Evolutionary conservation across 495 filamentous ascomycete species (phyloP), one percentile per base, ranked within the genome.

Genomic region (Aspergillus biplanus): DNA sequence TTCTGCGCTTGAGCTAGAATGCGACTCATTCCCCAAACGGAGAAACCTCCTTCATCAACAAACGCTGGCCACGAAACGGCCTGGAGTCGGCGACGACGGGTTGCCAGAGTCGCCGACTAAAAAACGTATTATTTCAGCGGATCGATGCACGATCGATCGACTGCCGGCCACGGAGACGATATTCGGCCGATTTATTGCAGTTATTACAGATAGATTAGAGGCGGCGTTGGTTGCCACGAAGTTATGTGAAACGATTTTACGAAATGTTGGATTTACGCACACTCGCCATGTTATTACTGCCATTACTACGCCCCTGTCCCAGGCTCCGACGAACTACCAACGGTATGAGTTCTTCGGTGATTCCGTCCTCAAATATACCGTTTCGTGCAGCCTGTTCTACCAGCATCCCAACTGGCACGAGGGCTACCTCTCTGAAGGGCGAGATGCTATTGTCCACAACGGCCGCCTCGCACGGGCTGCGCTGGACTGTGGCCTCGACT

Each of bases 301-400:
- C 1, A 88, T 96, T 56, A 90, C 80, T 34, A 79, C 91, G 1
- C 87, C 89, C 0, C 79, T 82, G 2, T 85, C 92, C 0, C 70
- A 77, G 9, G 86, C 87, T 48, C 65, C 66, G 4, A 85, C 78
- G 0, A 83, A 97, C 63, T 99, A 99, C 69, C 90, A 99, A 66
- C 82, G 90, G 27, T 80, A 96, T 1, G 95, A 99, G 72, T 97
- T 96, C 68, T 79, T 97, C 0, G 95, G 95, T 0, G 95, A 99
- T 66, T 84, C 85, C 0, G 82, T 96, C 8, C 82, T 99, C n/a
- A 98, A 98, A 68, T 84, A 88, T 48, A 85, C 84, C 27, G 85
- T 89, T 0, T 88, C 87, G 5, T 73, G 90, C 31, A 85, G 90
- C 37, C 80, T 92, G 3, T 84, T 87, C 58, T 87, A 86, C n/a